phyloP scores from a whole-genome alignment of 257 asterid species.

The Solanum peruvianum region DNA sequence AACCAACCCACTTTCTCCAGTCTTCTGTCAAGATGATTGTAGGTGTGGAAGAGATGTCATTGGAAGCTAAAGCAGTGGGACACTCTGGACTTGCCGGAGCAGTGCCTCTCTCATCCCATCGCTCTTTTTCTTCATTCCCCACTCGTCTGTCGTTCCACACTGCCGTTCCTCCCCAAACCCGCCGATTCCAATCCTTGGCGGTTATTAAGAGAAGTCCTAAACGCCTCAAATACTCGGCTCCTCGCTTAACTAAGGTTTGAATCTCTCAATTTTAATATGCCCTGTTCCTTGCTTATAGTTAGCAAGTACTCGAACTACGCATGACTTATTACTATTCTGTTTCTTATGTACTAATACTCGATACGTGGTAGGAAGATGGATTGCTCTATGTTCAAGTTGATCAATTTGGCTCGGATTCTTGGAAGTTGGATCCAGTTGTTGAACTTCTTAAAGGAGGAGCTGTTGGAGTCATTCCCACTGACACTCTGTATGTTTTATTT shows the following conservation, averaged over 20 bases:
- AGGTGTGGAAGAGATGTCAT: constrained; percentile 29
- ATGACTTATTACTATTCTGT: background rate
- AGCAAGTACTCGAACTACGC: background rate
- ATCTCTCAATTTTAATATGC: background rate
- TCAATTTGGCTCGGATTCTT: constrained; percentile 64
- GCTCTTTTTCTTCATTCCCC: constrained; percentile 18
- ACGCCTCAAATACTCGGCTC: constrained; percentile 78
- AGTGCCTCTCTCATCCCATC: constrained; percentile 24
- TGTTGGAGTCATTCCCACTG: constrained; percentile 96
- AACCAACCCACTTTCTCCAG: background rate
- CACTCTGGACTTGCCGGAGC: constrained; percentile 13
- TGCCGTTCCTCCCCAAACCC: background rate
- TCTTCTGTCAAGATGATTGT: background rate
- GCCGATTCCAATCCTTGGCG: constrained; percentile 34
- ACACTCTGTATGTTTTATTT: constrained; percentile 51
- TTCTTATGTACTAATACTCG: background rate
- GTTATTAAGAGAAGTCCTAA: constrained; percentile 74
- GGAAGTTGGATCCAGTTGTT: constrained; percentile 80
- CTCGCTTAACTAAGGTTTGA: constrained; percentile 64
- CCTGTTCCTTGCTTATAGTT: background rate
- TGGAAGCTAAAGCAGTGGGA: constrained; percentile 20
- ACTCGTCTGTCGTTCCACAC: constrained; percentile 9
- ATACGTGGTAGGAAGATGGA: constrained; percentile 37
- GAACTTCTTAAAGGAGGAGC: constrained; percentile 81
- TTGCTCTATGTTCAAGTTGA: constrained; percentile 68